These are phyloP conservation scores for Penicillium roqueforti DNA, from an alignment of 495 filamentous ascomycete species.

Conservation along the genomic window DNA sequence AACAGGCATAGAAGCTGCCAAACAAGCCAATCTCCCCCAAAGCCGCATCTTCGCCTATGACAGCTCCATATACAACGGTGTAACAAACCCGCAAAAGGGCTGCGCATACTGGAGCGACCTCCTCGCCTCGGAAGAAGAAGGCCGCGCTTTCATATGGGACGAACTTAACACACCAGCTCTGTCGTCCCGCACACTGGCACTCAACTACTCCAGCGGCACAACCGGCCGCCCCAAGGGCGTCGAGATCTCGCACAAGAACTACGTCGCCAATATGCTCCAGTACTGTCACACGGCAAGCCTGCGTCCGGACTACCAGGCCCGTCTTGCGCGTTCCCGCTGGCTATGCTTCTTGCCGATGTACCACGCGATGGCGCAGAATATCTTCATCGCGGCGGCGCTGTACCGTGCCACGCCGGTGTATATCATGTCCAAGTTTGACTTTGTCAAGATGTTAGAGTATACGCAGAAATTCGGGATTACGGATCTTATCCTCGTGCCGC, in stretches of 20 bases:
- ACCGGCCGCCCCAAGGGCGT: conserved; percentile 84
- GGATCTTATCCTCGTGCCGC: conserved; percentile 57
- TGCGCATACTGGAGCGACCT: conserved; percentile 50
- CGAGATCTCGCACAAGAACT: conserved; percentile 69
- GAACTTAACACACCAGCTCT: conserved; percentile 34
- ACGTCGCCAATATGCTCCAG: conserved; percentile 65
- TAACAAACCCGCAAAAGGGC: conserved; percentile 31
- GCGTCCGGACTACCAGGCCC: conserved; percentile 42
- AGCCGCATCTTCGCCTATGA: conserved; percentile 49
- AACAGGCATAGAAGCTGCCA: conserved; percentile 42
- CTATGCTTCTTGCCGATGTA: conserved; percentile 71
- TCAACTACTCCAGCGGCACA: conserved; percentile 76
- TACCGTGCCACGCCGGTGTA: conserved; percentile 51
- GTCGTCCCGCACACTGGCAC: conserved; percentile 44
- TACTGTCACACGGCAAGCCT: conserved; percentile 44
- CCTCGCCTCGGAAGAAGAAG: conserved; percentile 42
- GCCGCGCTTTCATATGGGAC: conserved; percentile 42
- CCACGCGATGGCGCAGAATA: conserved; percentile 57
- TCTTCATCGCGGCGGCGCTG: conserved; percentile 42
- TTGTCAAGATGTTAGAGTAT: conserved; percentile 62
- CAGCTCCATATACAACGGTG: conserved; percentile 39
- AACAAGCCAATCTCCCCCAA: conserved; percentile 32
- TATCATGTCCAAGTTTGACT: conserved; percentile 71
- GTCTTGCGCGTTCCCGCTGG: conserved; percentile 25
- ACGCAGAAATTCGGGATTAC: conserved; percentile 68